phyloP scores from a whole-genome alignment of 345 rosid species.

The Citrus australasica region DNA sequence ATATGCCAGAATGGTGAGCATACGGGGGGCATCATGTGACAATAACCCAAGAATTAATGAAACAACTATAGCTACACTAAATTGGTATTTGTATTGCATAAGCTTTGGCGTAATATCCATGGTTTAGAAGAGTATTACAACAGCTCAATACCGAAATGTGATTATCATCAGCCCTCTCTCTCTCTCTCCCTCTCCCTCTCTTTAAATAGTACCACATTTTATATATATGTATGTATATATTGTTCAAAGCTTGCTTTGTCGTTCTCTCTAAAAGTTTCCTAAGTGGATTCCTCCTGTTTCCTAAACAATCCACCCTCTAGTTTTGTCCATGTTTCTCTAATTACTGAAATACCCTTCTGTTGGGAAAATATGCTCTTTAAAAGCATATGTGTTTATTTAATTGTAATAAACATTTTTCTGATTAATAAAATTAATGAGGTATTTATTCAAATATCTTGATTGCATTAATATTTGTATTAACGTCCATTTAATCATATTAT shows the following conservation, averaged over 20 bases:
- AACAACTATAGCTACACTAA: conserved; percentile 30
- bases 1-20: conserved; percentile 49
- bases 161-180: neutral
- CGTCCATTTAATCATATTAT: no score
- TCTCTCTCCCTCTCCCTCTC: neutral
- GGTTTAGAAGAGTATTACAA: conserved; percentile 6
- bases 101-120: conserved; percentile 55
- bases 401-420: no score
- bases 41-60: conserved; percentile 29
- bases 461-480: no score
- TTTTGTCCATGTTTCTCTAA: neutral
- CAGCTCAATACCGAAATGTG: neutral
- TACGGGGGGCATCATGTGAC: conserved; percentile 55
- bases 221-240: no score
- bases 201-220: neutral
- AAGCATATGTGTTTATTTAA: no score
- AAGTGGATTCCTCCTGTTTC: conserved; percentile 20
- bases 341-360: conserved; percentile 23
- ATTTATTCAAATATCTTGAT: no score
- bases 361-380: no score
- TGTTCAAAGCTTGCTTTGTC: conserved; percentile 2
- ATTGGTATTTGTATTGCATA: conserved; percentile 51
- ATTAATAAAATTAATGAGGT: no score
- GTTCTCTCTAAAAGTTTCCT: conserved; percentile 17
- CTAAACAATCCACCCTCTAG: conserved; percentile 5